Percentiles rank a stretch among this genome's conserved stretches.
phyloP scores from a whole-genome alignment of 139 green algal species.

The Tetradesmus lagerheimii region DNA sequence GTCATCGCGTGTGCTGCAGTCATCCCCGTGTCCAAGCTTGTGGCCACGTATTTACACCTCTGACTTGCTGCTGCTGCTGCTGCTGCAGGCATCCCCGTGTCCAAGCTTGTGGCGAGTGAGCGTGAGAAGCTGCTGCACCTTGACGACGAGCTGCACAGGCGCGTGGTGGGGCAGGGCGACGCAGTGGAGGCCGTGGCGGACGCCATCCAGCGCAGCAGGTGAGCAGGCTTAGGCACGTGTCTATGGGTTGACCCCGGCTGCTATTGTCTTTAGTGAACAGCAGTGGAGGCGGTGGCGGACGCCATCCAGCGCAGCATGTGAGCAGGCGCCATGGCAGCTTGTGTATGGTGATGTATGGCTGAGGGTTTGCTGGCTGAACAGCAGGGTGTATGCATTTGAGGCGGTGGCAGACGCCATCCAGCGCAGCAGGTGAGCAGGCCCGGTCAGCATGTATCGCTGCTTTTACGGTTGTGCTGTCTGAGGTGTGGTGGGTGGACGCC shows the following conservation, averaged over 20 bases:
- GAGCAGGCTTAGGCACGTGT: too few relatives aligned
- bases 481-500: constrained; percentile 90
- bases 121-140: constrained; percentile 96
- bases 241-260: too few relatives aligned
- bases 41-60: not conserved
- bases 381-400: constrained; percentile 89
- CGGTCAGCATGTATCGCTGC: constrained; percentile 69
- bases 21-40: not conserved
- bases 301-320: constrained; percentile 91
- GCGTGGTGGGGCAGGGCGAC: constrained; percentile 90
- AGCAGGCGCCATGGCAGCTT: too few relatives aligned
- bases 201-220: constrained; percentile 91
- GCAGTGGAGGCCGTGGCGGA: constrained; percentile 92
- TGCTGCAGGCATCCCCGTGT: constrained; percentile 93
- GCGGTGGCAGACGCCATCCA: constrained; percentile 97
- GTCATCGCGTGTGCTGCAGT: not conserved
- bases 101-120: constrained; percentile 87
- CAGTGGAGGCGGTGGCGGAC: constrained; percentile 91
- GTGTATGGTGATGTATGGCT: too few relatives aligned
- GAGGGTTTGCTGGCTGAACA: too few relatives aligned
- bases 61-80: constrained; percentile 39
- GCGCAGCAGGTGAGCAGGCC: constrained; percentile 62
- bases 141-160: constrained; percentile 89
- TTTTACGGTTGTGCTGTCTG: too few relatives aligned
- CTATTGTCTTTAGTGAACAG: constrained; percentile 94